Conservation (phyloP, 2,329 filamentous ascomycete genomes). For the Cytospora piceicola region DNA sequence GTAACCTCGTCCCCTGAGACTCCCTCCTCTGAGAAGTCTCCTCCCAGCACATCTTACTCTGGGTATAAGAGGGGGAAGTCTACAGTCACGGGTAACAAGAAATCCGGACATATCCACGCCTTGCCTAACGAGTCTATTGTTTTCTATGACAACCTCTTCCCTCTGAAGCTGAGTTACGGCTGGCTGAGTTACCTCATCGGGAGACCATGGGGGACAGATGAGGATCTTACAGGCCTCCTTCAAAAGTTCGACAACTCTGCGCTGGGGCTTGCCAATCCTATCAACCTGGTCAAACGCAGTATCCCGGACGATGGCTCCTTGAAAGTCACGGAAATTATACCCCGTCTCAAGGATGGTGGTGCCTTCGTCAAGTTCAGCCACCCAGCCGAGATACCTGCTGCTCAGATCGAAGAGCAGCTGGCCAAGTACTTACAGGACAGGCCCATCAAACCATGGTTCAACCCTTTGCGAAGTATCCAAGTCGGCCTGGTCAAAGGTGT, state of each 20-base stretch:
- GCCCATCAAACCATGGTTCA: slow-evolving; percentile 88
- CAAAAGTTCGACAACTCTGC: slow-evolving; percentile 56
- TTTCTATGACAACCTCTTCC: slow-evolving; percentile 92
- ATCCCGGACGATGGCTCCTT: slow-evolving; percentile 59
- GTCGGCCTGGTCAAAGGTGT: slow-evolving; percentile 77
- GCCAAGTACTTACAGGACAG: slow-evolving; percentile 68
- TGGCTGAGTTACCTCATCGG: slow-evolving; percentile 41
- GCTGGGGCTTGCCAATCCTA: slow-evolving; percentile 55
- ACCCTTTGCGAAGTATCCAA: slow-evolving; percentile 73
- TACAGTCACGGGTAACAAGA: slow-evolving; percentile 59
- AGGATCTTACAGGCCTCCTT: slow-evolving; percentile 55
- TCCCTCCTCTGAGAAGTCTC: not conserved
- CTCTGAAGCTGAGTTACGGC: slow-evolving; percentile 64
- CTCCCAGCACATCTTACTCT: not conserved
- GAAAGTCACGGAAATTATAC: slow-evolving; percentile 79
- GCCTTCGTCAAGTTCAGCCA: slow-evolving; percentile 86
- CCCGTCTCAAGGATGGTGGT: slow-evolving; percentile 87
- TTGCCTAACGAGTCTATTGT: slow-evolving; percentile 78
- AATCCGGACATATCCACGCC: slow-evolving; percentile 81
- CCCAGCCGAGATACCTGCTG: slow-evolving; percentile 39
- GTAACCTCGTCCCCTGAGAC: slow-evolving; percentile 8
- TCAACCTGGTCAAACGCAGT: slow-evolving; percentile 61
- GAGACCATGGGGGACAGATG: slow-evolving; percentile 53
- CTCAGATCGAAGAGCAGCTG: slow-evolving; percentile 42
- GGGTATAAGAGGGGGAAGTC: slow-evolving; percentile 44